A percentile compares a stretch with the other conserved stretches of the same genome.
phyloP scores from a whole-genome alignment of 768 basidiomycete species.

The Antrodiella citrinella region DNA sequence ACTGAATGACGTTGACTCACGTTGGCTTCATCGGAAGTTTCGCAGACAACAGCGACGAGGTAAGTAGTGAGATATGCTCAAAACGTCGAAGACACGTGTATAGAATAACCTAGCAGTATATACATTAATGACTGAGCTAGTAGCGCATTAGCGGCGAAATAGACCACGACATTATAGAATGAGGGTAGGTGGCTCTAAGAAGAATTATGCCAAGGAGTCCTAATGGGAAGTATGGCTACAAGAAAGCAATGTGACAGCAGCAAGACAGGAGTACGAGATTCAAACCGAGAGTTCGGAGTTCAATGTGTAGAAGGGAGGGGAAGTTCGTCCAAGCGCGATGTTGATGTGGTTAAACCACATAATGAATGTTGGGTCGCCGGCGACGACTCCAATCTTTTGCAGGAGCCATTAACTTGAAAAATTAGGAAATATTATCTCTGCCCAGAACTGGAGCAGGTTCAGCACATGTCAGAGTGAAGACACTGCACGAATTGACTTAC shows the following conservation, averaged over 20 bases:
- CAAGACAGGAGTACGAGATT: background rate
- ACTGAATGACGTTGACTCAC: too few relatives aligned
- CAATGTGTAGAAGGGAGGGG: too few relatives aligned
- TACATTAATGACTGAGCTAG: background rate
- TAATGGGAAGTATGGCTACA: background rate
- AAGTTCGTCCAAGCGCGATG: too few relatives aligned
- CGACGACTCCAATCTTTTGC: background rate
- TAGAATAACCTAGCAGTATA: background rate
- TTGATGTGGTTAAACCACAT: background rate
- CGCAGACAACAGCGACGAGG: background rate
- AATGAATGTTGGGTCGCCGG: background rate
- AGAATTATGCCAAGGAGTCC: background rate
- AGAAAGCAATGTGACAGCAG: background rate
- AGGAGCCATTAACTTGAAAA: background rate
- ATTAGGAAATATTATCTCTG: background rate
- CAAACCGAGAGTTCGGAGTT: background rate
- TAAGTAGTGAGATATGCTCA: background rate
- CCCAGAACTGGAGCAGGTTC: background rate
- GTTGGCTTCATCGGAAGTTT: too few relatives aligned
- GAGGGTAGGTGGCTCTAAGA: background rate
- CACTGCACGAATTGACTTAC: constrained; percentile 34
- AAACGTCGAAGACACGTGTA: background rate
- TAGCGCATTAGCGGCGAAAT: background rate
- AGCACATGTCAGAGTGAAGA: background rate
- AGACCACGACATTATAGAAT: background rate